These are phyloP conservation scores for Colletotrichum lentis DNA, from an alignment of 2,329 filamentous ascomycete genomes.

Conservation along the genomic window DNA sequence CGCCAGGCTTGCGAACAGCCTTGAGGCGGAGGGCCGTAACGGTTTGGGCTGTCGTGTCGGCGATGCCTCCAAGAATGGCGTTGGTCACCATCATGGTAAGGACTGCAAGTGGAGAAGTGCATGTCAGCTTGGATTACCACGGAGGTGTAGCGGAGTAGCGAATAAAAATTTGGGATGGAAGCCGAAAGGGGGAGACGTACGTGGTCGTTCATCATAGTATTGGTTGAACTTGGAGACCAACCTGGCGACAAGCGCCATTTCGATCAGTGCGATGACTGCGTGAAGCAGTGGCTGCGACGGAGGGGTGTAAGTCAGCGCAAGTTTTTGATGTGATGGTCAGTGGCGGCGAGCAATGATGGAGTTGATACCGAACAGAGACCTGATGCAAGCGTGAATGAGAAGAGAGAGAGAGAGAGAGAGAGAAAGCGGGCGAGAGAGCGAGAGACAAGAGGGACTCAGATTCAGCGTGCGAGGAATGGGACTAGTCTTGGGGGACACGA, in stretches of 20 bases:
- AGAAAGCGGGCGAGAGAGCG: slow-evolving; percentile 4
- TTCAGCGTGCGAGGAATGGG: slow-evolving; percentile 14
- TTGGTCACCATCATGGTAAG: slow-evolving; percentile 99
- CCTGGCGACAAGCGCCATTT: slow-evolving; percentile 86
- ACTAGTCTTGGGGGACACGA: not conserved
- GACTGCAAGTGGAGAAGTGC: slow-evolving; percentile 59
- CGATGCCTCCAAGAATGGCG: slow-evolving; percentile 91
- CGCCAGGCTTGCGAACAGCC: slow-evolving; percentile 68
- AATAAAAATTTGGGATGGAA: not conserved
- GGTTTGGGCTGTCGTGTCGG: slow-evolving; percentile 93
- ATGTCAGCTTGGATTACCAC: slow-evolving; percentile 17
- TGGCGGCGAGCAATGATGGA: not conserved
- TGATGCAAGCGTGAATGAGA: not conserved
- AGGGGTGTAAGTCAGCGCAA: slow-evolving; percentile 20
- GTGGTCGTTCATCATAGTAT: slow-evolving; percentile 90
- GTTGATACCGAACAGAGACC: not conserved
- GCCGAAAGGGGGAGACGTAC: slow-evolving; percentile 56
- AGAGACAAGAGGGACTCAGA: slow-evolving; percentile 21
- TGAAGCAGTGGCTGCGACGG: slow-evolving; percentile 80
- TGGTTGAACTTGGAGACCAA: slow-evolving; percentile 88
- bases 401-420: not conserved
- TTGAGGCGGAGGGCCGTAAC: slow-evolving; percentile 83
- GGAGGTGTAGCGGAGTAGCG: not conserved
- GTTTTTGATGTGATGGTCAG: not conserved
- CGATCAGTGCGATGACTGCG: slow-evolving; percentile 81